Evolutionary conservation across 176 grass and related monocot genomes (phyloP).

Genomic region (Eleusine indica): DNA sequence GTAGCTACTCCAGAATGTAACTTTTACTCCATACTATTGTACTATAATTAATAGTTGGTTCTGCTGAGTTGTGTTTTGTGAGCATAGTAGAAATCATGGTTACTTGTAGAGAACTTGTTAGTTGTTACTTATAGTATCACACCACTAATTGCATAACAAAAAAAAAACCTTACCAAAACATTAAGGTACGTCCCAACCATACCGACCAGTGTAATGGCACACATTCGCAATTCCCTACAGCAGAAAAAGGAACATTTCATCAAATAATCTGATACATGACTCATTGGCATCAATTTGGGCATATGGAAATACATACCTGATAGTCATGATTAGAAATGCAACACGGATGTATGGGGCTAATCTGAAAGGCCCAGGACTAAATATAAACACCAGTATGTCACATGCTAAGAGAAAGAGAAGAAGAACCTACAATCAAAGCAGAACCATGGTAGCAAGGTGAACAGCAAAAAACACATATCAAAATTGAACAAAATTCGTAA

Average conservation of each 20-base stretch:
- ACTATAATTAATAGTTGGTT: constrained; percentile 12
- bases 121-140: constrained; percentile 1
- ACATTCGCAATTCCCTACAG: constrained; percentile 75
- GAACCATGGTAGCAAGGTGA: constrained; percentile 25
- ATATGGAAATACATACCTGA: constrained; percentile 69
- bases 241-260: constrained; percentile 42
- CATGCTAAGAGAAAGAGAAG: constrained; percentile 87
- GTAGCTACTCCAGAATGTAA: not conserved
- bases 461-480: constrained; percentile 11
- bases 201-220: constrained; percentile 78
- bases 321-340: constrained; percentile 73
- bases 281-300: constrained; percentile 13
- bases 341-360: constrained; percentile 87
- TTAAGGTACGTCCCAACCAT: constrained; percentile 85
- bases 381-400: constrained; percentile 72
- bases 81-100: not conserved
- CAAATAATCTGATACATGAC: constrained; percentile 12
- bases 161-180: constrained; percentile 73
- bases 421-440: constrained; percentile 64
- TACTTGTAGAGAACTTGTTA: constrained; percentile 24
- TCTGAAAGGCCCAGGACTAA: constrained; percentile 77
- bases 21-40: constrained; percentile 15
- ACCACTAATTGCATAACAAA: constrained; percentile 12
- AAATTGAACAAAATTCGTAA: constrained; percentile 17
- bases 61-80: not conserved